These are phyloP conservation scores for Colletotrichum kahawae DNA, from an alignment of 2,329 filamentous ascomycete genomes.

Conservation along the genomic window DNA sequence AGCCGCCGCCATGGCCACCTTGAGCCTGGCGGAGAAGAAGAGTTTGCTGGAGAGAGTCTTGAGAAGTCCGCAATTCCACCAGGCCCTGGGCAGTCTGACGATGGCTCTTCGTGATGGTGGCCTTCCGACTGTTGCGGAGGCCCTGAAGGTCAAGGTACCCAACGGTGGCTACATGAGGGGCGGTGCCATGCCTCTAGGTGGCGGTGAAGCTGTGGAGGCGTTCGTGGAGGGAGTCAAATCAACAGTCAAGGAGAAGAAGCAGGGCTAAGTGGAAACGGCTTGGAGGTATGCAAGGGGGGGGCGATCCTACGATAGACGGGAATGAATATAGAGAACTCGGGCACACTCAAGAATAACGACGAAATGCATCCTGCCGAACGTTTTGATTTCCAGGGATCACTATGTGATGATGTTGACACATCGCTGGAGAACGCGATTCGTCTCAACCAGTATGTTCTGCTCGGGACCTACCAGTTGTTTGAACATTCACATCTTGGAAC, in stretches of 20 bases:
- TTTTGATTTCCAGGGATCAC: not conserved
- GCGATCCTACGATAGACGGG: not conserved
- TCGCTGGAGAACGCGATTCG: not conserved
- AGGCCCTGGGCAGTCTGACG: conserved; percentile 84
- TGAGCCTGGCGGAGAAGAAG: conserved; percentile 80
- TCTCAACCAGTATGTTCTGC: not conserved
- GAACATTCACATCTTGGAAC: not conserved
- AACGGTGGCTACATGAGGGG: conserved; percentile 84
- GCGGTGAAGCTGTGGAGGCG: conserved; percentile 85
- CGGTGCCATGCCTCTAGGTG: conserved; percentile 83
- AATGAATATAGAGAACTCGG: not conserved
- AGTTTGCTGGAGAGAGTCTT: conserved; percentile 81
- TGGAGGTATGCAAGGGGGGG: not conserved
- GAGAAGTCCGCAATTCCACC: conserved; percentile 87
- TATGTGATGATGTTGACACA: not conserved
- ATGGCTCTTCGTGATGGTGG: conserved; percentile 90
- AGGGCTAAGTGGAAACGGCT: not conserved
- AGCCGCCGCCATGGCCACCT: conserved; percentile 74
- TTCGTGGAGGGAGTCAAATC: conserved; percentile 90
- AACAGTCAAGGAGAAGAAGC: conserved; percentile 67
- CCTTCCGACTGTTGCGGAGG: conserved; percentile 86
- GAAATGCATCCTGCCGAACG: not conserved
- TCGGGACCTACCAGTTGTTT: not conserved
- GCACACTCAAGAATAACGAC: not conserved
- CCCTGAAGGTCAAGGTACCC: conserved; percentile 78